Conservation (phyloP, 179 eudicot genomes). For the Amaranthus tricolor region DNA sequence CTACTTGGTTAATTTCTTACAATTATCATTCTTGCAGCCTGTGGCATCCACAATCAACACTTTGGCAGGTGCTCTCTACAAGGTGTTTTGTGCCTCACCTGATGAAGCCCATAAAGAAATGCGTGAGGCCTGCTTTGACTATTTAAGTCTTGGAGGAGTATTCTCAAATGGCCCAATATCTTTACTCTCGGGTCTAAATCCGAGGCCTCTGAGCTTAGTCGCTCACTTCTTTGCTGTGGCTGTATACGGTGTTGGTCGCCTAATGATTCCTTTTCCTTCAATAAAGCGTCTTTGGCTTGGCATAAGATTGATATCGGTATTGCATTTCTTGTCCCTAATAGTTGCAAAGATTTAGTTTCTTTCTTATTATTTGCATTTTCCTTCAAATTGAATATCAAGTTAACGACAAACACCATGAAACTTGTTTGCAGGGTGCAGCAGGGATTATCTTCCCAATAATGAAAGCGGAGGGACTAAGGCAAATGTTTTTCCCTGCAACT, state of each 20-base stretch:
- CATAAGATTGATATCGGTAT: constrained; percentile 49
- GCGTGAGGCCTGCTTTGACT: constrained; percentile 72
- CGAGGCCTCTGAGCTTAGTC: constrained; percentile 78
- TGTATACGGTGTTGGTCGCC: constrained; percentile 74
- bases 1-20: neutral
- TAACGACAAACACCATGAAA: neutral
- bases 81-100: constrained; percentile 65
- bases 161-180: constrained; percentile 66
- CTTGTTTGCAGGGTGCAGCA: constrained; percentile 64
- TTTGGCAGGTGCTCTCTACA: constrained; percentile 68
- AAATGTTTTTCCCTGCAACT: constrained; percentile 87
- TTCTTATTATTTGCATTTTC: neutral
- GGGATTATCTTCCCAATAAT: constrained; percentile 85
- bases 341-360: neutral
- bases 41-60: constrained; percentile 76
- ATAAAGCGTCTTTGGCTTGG: constrained; percentile 50
- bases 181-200: constrained; percentile 82
- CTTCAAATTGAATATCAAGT: neutral
- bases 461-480: constrained; percentile 84
- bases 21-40: constrained; percentile 44
- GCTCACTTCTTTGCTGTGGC: constrained; percentile 86
- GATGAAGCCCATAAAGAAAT: constrained; percentile 59
- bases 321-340: constrained; percentile 3
- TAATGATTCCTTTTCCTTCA: constrained; percentile 64
- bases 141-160: constrained; percentile 65